Conservation (phyloP, 495 filamentous ascomycete genomes). For the Penicillium crystallinum region DNA sequence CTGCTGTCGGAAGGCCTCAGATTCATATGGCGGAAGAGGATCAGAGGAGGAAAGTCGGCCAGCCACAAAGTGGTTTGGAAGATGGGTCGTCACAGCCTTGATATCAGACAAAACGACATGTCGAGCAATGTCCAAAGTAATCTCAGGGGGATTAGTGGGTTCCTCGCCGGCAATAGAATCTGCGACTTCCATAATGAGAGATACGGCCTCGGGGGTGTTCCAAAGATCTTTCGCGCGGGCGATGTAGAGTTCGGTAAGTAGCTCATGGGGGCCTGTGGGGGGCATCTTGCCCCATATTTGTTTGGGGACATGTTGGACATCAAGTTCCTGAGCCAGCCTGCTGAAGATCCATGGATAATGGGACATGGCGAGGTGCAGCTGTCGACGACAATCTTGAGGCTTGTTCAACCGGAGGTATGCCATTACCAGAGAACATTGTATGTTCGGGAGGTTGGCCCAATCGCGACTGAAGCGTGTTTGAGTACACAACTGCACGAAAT, state of each 20-base stretch:
- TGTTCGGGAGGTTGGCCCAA: constrained; percentile 52
- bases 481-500: constrained; percentile 66
- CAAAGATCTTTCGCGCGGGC: constrained; percentile 80
- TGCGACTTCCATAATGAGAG: constrained; percentile 68
- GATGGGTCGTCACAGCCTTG: constrained; percentile 43
- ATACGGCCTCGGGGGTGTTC: constrained; percentile 70
- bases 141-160: constrained; percentile 40
- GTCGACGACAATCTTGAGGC: constrained; percentile 53
- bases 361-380: constrained; percentile 61
- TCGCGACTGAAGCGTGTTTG: constrained; percentile 49
- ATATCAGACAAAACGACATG: constrained; percentile 75
- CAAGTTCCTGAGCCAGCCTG: constrained; percentile 69
- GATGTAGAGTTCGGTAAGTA: constrained; percentile 76
- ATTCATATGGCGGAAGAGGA: constrained; percentile 42
- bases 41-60: constrained; percentile 42
- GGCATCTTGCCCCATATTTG: constrained; percentile 77
- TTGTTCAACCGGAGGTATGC: constrained; percentile 68
- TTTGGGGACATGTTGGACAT: constrained; percentile 64
- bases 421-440: constrained; percentile 66
- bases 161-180: constrained; percentile 43
- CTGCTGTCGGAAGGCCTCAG: constrained; percentile 38
- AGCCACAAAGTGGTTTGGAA: constrained; percentile 37
- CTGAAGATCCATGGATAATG: constrained; percentile 76
- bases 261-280: constrained; percentile 59
- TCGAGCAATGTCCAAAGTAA: constrained; percentile 64